Percentiles rank a stretch among this genome's conserved stretches.
Evolutionary conservation across 2,329 filamentous ascomycete genomes (phyloP).

Genomic region (Clarireedia hainanense): DNA sequence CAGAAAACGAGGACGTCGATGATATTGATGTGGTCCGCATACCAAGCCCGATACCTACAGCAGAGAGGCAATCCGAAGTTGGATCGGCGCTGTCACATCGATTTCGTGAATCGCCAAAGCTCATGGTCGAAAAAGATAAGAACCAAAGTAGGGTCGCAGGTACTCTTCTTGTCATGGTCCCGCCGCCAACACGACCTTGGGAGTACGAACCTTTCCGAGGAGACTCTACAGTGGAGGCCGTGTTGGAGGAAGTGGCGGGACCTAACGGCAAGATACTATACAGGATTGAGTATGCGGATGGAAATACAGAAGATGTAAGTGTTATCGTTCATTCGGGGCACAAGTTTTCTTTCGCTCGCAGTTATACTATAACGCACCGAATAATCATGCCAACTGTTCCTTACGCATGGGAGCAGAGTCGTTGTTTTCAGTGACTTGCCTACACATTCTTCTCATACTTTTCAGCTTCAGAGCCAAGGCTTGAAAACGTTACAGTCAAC

Average conservation of each 20-base stretch:
- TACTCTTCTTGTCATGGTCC: slow-evolving; percentile 21
- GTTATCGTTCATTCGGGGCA: background rate
- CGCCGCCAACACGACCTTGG: slow-evolving; percentile 21
- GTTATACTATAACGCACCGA: background rate
- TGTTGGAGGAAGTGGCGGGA: slow-evolving; percentile 21
- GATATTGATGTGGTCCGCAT: slow-evolving; percentile 12
- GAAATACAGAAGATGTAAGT: slow-evolving; percentile 28
- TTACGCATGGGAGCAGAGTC: too few relatives aligned
- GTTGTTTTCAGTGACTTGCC: too few relatives aligned
- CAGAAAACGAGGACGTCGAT: slow-evolving; percentile 6
- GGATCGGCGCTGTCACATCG: slow-evolving; percentile 20
- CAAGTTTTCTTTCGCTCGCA: background rate
- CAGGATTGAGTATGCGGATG: slow-evolving; percentile 28
- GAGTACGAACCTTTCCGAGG: slow-evolving; percentile 24
- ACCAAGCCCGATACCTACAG: slow-evolving; percentile 5
- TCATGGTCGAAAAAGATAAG: background rate
- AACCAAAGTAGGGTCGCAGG: slow-evolving; percentile 8
- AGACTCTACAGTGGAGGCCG: slow-evolving; percentile 25
- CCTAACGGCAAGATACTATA: slow-evolving; percentile 20
- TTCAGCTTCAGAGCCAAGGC: too few relatives aligned
- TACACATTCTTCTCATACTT: too few relatives aligned
- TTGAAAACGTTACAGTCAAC: too few relatives aligned
- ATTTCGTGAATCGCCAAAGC: slow-evolving; percentile 16
- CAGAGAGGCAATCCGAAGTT: slow-evolving; percentile 12
- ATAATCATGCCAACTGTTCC: too few relatives aligned